phyloP scores from a whole-genome alignment of 2,329 filamentous ascomycete genomes.

The Penicillium capsulatum region DNA sequence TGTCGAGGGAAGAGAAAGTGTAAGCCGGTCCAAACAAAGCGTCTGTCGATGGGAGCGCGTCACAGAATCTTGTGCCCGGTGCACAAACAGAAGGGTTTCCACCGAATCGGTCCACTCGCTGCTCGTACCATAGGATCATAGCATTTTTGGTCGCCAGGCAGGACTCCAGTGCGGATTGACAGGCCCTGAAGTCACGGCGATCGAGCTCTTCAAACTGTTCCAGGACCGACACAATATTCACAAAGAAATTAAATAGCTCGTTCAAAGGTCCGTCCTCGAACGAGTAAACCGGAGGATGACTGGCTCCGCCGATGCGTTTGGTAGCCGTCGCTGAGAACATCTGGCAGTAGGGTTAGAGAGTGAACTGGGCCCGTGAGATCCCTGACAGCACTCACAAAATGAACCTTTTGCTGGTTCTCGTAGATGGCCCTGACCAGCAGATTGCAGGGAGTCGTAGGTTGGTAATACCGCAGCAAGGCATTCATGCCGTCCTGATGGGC shows the following conservation, averaged over 20 bases:
- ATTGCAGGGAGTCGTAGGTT: neutral
- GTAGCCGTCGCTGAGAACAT: neutral
- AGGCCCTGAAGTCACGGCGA: too few relatives aligned
- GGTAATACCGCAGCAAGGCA: neutral
- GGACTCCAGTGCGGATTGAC: too few relatives aligned
- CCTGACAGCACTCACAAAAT: neutral
- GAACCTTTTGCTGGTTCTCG: neutral
- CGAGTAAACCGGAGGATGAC: too few relatives aligned
- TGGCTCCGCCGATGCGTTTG: too few relatives aligned
- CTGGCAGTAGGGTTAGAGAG: neutral
- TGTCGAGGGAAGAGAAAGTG: neutral
- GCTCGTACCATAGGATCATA: neutral
- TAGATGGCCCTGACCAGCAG: neutral
- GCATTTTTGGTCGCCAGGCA: too few relatives aligned
- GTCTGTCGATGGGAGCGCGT: neutral
- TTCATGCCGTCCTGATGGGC: constrained; percentile 1
- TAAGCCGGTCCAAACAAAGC: neutral
- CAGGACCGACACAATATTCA: too few relatives aligned
- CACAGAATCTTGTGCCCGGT: neutral
- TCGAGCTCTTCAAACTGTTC: too few relatives aligned
- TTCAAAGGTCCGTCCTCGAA: too few relatives aligned
- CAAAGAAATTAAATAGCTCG: too few relatives aligned
- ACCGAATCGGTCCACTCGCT: neutral
- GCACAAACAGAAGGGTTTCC: neutral
- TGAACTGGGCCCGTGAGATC: neutral